phyloP scores from a whole-genome alignment of 495 filamentous ascomycete genomes.

The Aspergillus diversus region DNA sequence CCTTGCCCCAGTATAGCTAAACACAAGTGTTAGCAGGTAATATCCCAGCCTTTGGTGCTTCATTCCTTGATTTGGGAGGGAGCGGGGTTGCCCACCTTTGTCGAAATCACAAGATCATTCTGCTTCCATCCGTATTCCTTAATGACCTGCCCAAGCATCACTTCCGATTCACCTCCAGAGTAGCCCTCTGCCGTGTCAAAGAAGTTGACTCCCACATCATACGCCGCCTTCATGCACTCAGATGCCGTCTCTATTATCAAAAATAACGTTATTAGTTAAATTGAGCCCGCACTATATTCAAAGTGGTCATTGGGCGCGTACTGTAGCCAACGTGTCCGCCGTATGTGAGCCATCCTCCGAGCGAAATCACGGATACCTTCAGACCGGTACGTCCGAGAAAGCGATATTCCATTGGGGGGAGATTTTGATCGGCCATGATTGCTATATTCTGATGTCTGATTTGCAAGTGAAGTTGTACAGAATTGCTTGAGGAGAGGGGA shows the following conservation, averaged over 20 bases:
- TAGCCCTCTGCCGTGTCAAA: conserved; percentile 63
- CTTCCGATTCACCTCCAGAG: conserved; percentile 67
- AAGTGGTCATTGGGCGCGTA: too few relatives aligned
- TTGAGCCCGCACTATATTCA: too few relatives aligned
- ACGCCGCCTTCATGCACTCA: conserved; percentile 73
- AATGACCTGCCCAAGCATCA: conserved; percentile 72
- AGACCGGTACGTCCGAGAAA: background rate
- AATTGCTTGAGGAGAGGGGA: too few relatives aligned
- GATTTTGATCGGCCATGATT: too few relatives aligned
- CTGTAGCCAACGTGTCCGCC: conserved; percentile 22
- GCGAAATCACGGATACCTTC: background rate
- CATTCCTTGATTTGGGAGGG: too few relatives aligned
- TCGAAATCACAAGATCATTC: conserved; percentile 80
- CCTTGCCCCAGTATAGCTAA: conserved; percentile 51
- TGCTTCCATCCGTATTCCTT: conserved; percentile 66
- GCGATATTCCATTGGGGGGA: background rate
- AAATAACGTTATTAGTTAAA: background rate
- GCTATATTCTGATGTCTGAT: too few relatives aligned
- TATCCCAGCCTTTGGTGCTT: too few relatives aligned
- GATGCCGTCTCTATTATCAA: conserved; percentile 58
- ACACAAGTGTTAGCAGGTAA: too few relatives aligned
- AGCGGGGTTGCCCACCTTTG: conserved; percentile 48
- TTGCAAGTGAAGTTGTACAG: too few relatives aligned
- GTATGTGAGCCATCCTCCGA: conserved; percentile 13
- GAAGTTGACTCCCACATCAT: conserved; percentile 75